These are phyloP conservation scores for Fusarium setosum DNA, from an alignment of 2,329 filamentous ascomycete genomes.

Conservation along the genomic window DNA sequence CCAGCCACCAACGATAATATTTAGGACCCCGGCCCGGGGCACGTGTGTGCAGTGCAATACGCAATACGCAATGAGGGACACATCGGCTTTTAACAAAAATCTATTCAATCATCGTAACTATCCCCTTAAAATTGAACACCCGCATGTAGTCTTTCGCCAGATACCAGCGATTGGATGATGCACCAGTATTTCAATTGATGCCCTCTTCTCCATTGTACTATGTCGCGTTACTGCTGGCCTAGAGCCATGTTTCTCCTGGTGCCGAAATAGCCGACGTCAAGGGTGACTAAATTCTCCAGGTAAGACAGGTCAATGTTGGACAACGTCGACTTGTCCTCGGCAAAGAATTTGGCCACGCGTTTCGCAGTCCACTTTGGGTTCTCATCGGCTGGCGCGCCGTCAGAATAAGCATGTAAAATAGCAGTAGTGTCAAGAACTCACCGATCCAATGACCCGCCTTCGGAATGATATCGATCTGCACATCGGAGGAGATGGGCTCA, in stretches of 20 bases:
- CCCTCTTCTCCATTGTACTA: too few relatives aligned
- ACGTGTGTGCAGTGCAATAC: too few relatives aligned
- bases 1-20: too few relatives aligned
- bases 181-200: too few relatives aligned
- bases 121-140: too few relatives aligned
- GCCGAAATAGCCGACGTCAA: conserved; percentile 32
- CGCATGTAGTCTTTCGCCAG: too few relatives aligned
- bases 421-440: conserved; percentile 14
- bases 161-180: too few relatives aligned
- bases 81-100: too few relatives aligned
- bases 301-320: conserved; percentile 25
- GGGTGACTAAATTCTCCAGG: conserved; percentile 29
- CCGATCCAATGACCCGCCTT: conserved; percentile 45
- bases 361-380: conserved; percentile 38
- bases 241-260: conserved; percentile 20
- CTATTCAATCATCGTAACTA: too few relatives aligned
- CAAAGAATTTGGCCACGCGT: conserved; percentile 32
- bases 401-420: neutral
- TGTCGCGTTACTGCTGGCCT: neutral
- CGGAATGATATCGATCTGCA: conserved; percentile 37
- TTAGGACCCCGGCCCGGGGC: too few relatives aligned
- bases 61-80: too few relatives aligned
- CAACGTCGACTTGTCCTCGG: conserved; percentile 1
- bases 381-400: conserved; percentile 31
- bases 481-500: conserved; percentile 16